Percentiles rank a stretch among this genome's conserved stretches.
Conservation (phyloP, 257 asterid species). For the Gentiana dahurica region DNA sequence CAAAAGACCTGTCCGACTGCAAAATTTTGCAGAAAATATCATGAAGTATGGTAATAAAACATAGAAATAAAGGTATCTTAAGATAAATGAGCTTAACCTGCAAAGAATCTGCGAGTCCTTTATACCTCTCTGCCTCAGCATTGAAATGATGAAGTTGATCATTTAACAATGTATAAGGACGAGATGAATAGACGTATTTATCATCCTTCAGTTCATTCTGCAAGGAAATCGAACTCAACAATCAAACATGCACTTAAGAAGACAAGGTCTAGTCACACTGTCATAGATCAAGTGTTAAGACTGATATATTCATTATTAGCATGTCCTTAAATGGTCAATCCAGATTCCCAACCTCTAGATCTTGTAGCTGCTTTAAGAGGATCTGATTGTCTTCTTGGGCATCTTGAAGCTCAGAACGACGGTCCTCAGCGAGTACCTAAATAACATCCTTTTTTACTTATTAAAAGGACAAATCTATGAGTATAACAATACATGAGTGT, state of each 20-base stretch:
- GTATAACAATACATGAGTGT: constrained; percentile 7
- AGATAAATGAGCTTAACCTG: constrained; percentile 47
- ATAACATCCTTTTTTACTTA: constrained; percentile 18
- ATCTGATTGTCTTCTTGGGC: constrained; percentile 67
- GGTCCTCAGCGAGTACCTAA: constrained; percentile 79
- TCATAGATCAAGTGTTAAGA: neutral
- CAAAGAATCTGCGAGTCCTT: constrained; percentile 52
- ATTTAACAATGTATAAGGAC: constrained; percentile 65
- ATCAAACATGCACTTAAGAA: neutral
- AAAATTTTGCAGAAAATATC: constrained; percentile 1
- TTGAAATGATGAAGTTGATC: constrained; percentile 94
- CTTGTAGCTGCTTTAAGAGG: constrained; percentile 80
- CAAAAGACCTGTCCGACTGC: constrained; percentile 83
- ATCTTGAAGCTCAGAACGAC: constrained; percentile 84
- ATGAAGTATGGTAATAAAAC: no score
- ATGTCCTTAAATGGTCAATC: neutral
- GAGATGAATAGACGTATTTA: constrained; percentile 55
- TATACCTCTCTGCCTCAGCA: constrained; percentile 76
- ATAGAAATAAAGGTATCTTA: neutral
- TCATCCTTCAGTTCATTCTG: constrained; percentile 80
- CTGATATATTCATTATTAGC: neutral
- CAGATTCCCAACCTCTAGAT: constrained; percentile 61
- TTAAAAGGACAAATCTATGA: neutral
- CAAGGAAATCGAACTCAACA: constrained; percentile 8
- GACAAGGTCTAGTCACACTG: neutral